A percentile compares a stretch with the other conserved stretches of the same genome.
Evolutionary conservation across 176 grass and related monocot species (phyloP).

Genomic region (Oryza brachyantha): DNA sequence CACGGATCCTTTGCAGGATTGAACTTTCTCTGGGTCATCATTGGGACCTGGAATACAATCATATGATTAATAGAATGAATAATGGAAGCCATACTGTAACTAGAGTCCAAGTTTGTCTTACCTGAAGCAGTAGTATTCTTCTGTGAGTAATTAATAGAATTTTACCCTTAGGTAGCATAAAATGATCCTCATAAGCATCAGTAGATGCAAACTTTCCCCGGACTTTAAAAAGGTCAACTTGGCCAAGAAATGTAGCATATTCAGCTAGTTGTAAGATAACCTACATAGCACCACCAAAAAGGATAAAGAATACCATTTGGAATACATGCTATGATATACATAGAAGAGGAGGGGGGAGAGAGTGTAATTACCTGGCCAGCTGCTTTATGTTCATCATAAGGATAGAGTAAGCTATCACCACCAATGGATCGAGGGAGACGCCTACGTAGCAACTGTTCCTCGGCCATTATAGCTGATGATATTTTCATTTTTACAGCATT

Average conservation of each 20-base stretch:
- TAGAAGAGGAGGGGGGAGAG: background rate
- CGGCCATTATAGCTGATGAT: slow-evolving; percentile 95
- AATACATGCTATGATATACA: slow-evolving; percentile 3
- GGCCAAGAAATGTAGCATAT: slow-evolving; percentile 86
- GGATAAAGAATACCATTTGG: slow-evolving; percentile 10
- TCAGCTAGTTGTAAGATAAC: slow-evolving; percentile 91
- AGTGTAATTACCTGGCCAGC: slow-evolving; percentile 78
- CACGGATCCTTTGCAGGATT: slow-evolving; percentile 95
- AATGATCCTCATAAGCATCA: slow-evolving; percentile 97
- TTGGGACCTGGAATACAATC: slow-evolving; percentile 63
- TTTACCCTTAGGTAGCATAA: slow-evolving; percentile 86
- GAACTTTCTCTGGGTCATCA: slow-evolving; percentile 85
- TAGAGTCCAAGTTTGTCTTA: slow-evolving; percentile 27
- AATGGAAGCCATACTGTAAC: slow-evolving; percentile 7
- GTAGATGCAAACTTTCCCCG: slow-evolving; percentile 96
- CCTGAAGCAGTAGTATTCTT: slow-evolving; percentile 83
- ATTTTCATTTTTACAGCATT: slow-evolving; percentile 99
- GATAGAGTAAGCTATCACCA: slow-evolving; percentile 83
- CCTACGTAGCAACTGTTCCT: slow-evolving; percentile 79
- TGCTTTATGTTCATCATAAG: slow-evolving; percentile 88
- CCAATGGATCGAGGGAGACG: slow-evolving; percentile 82
- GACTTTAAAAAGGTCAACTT: slow-evolving; percentile 99
- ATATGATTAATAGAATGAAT: slow-evolving; percentile 30
- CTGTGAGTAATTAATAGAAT: slow-evolving; percentile 81
- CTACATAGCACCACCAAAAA: slow-evolving; percentile 45